Evolutionary conservation across 2,329 filamentous ascomycete species (phyloP), one percentile per base, ranked within the genome.

Genomic region (Xylaria sp.): DNA sequence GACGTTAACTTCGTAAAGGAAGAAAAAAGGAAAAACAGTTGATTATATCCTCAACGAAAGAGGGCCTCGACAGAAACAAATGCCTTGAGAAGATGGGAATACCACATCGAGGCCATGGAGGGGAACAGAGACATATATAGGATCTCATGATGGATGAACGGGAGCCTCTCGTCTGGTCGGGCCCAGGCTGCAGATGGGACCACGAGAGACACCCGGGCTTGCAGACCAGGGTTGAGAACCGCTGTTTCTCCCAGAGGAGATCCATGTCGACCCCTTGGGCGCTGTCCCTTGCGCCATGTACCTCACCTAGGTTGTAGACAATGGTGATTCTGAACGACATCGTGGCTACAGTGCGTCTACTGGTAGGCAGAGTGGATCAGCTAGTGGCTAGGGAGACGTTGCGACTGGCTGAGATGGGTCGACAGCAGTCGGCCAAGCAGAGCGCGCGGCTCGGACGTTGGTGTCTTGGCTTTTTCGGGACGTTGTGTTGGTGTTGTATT

Each of bases 1-100:
- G 86, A 84, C 83, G 85, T 85, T 86, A 83, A 80, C 41, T 46
- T 46, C 80, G 80, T 79, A 77, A 67, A 62, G 57, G 78, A 79
- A n/a, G n/a, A 79, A 73, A 75, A 76, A 78, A 76, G 70, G 77
- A 76, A 77, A 58, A 65, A 75, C 54, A 72, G 71, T 71, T 63
- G 73, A 75, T 74, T 77, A 76, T 75, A 74, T 67, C 73, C 64
- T 68, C 68, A 67, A 68, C 72, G 69, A 73, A 78, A 77, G 75
- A 77, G 75, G 73, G 72, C 71, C 66, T 61, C 71, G 69, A 74
- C 67, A 74, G 73, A 70, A 74, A 73, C 70, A 74, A 71, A 69
- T 75, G 63, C 64, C 62, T 69, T 74, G 59, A 71, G 70, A 75
- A 65, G 64, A 74, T 71, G 71, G 71, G 57, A 74, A 62, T 64